Base-by-base conservation (phyloP, 768 basidiomycete genomes). In the Cystobasidium tubakii region DNA sequence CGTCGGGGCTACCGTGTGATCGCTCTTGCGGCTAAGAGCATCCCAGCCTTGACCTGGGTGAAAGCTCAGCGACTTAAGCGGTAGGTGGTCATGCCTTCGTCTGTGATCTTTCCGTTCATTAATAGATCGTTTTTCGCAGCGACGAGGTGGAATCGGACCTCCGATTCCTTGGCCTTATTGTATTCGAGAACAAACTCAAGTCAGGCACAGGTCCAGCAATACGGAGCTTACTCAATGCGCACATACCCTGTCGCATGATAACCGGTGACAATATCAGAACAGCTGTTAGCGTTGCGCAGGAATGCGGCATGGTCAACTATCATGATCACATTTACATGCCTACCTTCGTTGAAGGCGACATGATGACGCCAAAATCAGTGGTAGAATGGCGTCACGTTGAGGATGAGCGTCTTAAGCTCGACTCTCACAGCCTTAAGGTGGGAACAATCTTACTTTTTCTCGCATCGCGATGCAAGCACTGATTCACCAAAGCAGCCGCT, bases 181-280 rank as follows among this genome's bases (percentile, higher is more conserved):
- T 99, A 74, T 99, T 99, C 78, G 96, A 99, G 81, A 99, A 99
- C 83, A 90, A 95, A 82, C 83, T 99, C 74, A 99, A 99, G 79
- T 87, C 89, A 2, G 92, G 90, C 9, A 97, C 95, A 0, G 84
- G 90, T 0, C 89, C 92, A 36, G 92, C 90, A 7, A 96, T 99
- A 55, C 89, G 92, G 74, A 88, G 88, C 0, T 85, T 99, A 19
- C 88, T 93, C 66, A 84, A 86, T 1, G 96, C 96, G 0, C 92
- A 97, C 82, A 82, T 99, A 43, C 90, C 92, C 23, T 94, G 92
- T 78, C 85, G 94, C 76, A 98, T 99, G 96, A 94, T 96, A 64
- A 99, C 96, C 0, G 96, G 96, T 12, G 96, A 99, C 79, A 99
- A 99, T 76, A 88, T 93, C 36, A 84, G 96, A 46, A 99, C 96